Percentiles rank a stretch among this genome's conserved stretches.
Conservation (phyloP, 352 stramenopile genomes). For the Pythium diclinum region DNA sequence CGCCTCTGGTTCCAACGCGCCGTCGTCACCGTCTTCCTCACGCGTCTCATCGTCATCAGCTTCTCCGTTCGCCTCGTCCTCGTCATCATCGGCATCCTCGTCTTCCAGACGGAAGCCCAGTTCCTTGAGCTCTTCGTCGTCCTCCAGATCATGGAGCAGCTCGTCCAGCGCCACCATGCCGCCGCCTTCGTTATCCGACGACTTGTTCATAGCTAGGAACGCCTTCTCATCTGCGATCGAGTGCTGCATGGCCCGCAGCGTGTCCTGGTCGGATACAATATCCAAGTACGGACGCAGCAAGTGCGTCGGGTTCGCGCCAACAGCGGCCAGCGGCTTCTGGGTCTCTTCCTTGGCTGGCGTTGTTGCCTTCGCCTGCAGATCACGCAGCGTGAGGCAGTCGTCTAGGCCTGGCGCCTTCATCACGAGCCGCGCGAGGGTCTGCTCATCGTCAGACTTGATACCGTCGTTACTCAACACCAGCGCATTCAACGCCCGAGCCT, state of each 20-base stretch:
- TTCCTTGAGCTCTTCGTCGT: conserved; percentile 58
- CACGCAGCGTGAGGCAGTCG: conserved; percentile 46
- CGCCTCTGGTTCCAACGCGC: conserved; percentile 40
- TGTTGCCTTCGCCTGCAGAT: conserved; percentile 27
- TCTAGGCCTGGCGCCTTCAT: conserved; percentile 51
- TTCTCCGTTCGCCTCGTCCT: conserved; percentile 9
- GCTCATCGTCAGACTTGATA: conserved; percentile 1
- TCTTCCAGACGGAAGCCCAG: conserved; percentile 56
- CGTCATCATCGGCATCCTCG: conserved; percentile 27
- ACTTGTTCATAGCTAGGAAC: conserved; percentile 44
- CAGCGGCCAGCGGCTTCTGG: conserved; percentile 26
- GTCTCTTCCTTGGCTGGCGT: neutral
- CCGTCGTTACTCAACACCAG: conserved; percentile 30
- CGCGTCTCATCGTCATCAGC: conserved; percentile 6
- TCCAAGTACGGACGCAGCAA: conserved; percentile 73
- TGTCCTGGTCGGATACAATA: conserved; percentile 48
- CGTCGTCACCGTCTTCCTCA: conserved; percentile 2
- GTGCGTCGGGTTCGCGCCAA: conserved; percentile 50
- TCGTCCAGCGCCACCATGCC: conserved; percentile 62
- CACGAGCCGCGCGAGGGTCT: conserved; percentile 48
- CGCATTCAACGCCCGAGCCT: conserved; percentile 24
- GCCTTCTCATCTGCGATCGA: conserved; percentile 66
- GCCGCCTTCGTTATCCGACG: conserved; percentile 38
- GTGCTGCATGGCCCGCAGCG: conserved; percentile 49
- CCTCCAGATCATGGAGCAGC: conserved; percentile 63